A percentile compares a stretch with the other conserved stretches of the same genome.
phyloP scores from a whole-genome alignment of 2,329 filamentous ascomycete genomes.

The Pezicula radicicola region DNA sequence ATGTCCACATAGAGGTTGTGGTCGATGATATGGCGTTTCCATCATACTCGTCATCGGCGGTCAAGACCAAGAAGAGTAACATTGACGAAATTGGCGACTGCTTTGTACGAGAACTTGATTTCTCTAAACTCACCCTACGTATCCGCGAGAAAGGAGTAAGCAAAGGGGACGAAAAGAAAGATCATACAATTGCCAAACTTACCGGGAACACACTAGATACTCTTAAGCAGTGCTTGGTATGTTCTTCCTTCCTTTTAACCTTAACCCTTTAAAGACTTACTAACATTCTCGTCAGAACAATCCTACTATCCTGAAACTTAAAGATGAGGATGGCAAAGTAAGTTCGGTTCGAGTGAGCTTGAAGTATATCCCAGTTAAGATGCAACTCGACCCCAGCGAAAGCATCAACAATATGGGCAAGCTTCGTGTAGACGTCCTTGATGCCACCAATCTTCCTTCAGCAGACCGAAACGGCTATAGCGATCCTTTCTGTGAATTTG shows the following conservation, averaged over 20 bases:
- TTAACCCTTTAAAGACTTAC: neutral
- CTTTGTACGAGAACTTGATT: conserved; percentile 95
- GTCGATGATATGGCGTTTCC: conserved; percentile 96
- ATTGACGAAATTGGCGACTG: conserved; percentile 95
- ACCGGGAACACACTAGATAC: conserved; percentile 83
- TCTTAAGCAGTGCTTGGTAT: conserved; percentile 80
- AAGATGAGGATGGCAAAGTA: conserved; percentile 70
- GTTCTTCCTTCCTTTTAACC: conserved; percentile 30
- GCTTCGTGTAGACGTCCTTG: conserved; percentile 88
- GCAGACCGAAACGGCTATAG: conserved; percentile 96
- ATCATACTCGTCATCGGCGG: conserved; percentile 77
- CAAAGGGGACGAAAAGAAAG: conserved; percentile 62
- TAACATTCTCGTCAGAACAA: conserved; percentile 64
- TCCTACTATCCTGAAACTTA: conserved; percentile 77
- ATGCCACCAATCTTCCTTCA: conserved; percentile 82
- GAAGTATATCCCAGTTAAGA: conserved; percentile 91
- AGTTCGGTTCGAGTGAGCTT: conserved; percentile 87
- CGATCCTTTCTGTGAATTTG: conserved; percentile 95
- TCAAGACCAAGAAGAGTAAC: conserved; percentile 63
- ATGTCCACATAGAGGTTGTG: conserved; percentile 79
- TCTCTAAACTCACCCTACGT: conserved; percentile 87
- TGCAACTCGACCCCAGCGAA: conserved; percentile 90
- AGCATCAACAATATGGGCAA: conserved; percentile 99
- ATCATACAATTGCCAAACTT: conserved; percentile 77
- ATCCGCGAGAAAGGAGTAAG: conserved; percentile 77